Conservation (phyloP, 2,329 filamentous ascomycete species). For the Diaporthe citriasiana region DNA sequence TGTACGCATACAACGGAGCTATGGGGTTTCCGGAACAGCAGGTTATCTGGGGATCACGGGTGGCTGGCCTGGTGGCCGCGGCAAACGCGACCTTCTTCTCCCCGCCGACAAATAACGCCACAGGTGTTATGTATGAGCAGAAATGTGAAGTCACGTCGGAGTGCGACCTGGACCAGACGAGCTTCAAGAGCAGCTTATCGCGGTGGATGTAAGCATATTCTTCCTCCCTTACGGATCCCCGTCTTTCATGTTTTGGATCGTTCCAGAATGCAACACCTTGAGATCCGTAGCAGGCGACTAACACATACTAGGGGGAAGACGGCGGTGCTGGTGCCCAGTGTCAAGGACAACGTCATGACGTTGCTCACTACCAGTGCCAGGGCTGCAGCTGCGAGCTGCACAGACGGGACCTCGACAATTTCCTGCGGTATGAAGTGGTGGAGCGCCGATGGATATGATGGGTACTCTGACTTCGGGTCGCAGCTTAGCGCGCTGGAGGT, state of each 20-base stretch:
- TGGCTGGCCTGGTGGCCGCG: slow-evolving; percentile 61
- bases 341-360: slow-evolving; percentile 51
- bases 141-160: slow-evolving; percentile 65
- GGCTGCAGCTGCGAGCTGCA: slow-evolving; percentile 56
- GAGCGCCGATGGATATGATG: slow-evolving; percentile 53
- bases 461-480: slow-evolving; percentile 52
- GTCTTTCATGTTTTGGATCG: no score
- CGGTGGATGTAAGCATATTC: no score
- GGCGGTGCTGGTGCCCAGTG: slow-evolving; percentile 55
- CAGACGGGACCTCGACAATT: slow-evolving; percentile 60
- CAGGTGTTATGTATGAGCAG: slow-evolving; percentile 64
- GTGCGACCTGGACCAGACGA: slow-evolving; percentile 68
- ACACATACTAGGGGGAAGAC: no score
- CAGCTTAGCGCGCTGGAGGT: slow-evolving; percentile 54
- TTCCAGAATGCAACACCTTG: no score
- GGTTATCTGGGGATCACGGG: slow-evolving; percentile 63
- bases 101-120: slow-evolving; percentile 47
- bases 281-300: no score
- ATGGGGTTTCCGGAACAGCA: slow-evolving; percentile 42
- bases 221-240: no score
- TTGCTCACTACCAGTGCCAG: slow-evolving; percentile 55
- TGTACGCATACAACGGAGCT: slow-evolving; percentile 57
- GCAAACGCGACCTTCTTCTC: slow-evolving; percentile 64
- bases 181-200: slow-evolving; percentile 70
- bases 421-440: slow-evolving; percentile 75